Evolutionary conservation across 345 rosid species (phyloP), one percentile per base, ranked within the genome.

Genomic region (Nephelium lappaceum): DNA sequence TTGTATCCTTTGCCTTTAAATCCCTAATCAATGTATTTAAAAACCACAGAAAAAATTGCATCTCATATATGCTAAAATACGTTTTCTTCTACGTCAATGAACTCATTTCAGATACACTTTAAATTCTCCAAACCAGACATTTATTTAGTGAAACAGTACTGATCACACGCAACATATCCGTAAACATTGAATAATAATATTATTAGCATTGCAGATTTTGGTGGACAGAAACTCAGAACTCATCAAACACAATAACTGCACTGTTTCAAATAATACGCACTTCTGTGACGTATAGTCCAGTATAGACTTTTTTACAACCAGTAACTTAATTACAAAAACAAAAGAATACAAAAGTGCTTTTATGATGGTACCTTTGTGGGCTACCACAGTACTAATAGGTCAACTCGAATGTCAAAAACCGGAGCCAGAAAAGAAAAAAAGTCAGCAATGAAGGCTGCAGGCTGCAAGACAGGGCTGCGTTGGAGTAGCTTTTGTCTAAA

Each of bases 381-480:
- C 43, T 31, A 31, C 36, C 36, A 31, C 36, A 31, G 27, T 21
- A 21, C 11, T 6, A 58, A 21, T 58, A 1, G 64, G 64, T 60
- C 64, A 60, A 60, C 64, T 58, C 7, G 63, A 58, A 51, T 16
- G 57, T 51, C 7, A 3, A 3, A 51, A 51, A 49, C 5, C 6
- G 58, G 58, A 16, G n/a, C 2, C 7, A 53, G 21, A 3, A 31
- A 2, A 3, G 36, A 53, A 53, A 53, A 53, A 49, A 60, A 21
- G 64, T 60, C 64, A 60, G 64, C 64, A 60, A 60, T 21, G 24
- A 60, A 60, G 64, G 64, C 27, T 21, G 27, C 27, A 60, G 64
- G 7, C 24, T 8, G 27, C 27, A 60, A 10, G 58, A 53, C 58
- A 49, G 55, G 14, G 55, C 43, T 41, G 0, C 14, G 55, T 14